A percentile compares a stretch with the other conserved stretches of the same genome.
Conservation (phyloP, 305 asterid species). For the Ruellia speciosa region DNA sequence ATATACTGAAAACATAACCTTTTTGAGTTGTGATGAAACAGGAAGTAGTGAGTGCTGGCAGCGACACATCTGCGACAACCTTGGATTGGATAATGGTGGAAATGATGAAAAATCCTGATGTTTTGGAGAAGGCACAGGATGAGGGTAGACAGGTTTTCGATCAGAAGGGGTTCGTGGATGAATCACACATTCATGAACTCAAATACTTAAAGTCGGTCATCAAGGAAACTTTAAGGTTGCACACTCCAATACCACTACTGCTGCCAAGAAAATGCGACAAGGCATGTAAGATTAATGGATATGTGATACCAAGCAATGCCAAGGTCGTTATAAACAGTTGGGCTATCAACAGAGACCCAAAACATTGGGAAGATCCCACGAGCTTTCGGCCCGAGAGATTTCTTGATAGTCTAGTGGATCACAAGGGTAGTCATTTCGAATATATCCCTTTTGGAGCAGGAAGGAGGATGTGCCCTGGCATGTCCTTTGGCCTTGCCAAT, state of each 20-base stretch:
- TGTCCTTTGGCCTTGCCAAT: conserved; percentile 25
- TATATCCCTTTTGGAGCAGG: conserved; percentile 21
- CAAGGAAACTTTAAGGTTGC: conserved; percentile 31
- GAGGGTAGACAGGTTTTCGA: neutral
- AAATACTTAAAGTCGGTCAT: neutral
- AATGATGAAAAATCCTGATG: neutral
- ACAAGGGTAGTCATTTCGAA: conserved; percentile 18
- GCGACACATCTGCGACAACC: neutral
- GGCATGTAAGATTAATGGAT: conserved; percentile 16
- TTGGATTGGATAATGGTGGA: conserved; percentile 8
- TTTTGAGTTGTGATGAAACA: no score
- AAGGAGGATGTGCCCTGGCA: conserved; percentile 28
- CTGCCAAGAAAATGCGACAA: conserved; percentile 19
- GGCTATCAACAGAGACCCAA: conserved; percentile 26
- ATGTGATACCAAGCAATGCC: conserved; percentile 7
- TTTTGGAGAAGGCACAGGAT: neutral
- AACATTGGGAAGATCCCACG: conserved; percentile 21
- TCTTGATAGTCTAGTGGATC: conserved; percentile 21
- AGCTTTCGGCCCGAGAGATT: conserved; percentile 29
- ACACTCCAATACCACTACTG: conserved; percentile 20
- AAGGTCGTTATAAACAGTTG: conserved; percentile 22
- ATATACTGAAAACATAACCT: no score
- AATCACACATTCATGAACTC: neutral
- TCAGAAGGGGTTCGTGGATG: neutral
- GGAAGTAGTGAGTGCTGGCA: conserved; percentile 4